phyloP scores from a whole-genome alignment of 2,329 filamentous ascomycete species.

The Talaromyces sp. region DNA sequence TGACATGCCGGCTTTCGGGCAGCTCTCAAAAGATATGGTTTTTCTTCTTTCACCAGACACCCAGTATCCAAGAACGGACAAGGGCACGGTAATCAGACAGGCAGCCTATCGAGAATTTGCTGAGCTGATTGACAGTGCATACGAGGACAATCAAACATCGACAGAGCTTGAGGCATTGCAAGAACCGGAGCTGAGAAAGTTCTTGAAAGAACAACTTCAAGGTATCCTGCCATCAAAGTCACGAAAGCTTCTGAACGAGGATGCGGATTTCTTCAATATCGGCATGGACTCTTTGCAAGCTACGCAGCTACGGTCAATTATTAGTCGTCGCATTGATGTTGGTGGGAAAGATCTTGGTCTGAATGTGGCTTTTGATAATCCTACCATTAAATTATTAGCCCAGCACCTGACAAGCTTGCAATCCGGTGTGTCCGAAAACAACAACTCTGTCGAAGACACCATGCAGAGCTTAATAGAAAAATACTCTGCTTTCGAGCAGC shows the following conservation, averaged over 20 bases:
- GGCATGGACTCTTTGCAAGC: constrained; percentile 60
- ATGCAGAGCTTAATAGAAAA: constrained; percentile 49
- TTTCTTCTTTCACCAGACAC: constrained; percentile 46
- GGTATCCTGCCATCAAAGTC: constrained; percentile 26
- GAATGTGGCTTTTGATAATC: constrained; percentile 59
- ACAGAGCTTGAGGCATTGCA: constrained; percentile 25
- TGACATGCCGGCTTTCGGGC: constrained; percentile 50
- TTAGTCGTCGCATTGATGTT: constrained; percentile 52
- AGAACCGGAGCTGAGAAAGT: constrained; percentile 31
- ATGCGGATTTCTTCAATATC: constrained; percentile 56
- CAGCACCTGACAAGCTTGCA: constrained; percentile 44
- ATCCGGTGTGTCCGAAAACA: constrained; percentile 30
- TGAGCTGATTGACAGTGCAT: constrained; percentile 47
- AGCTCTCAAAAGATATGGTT: constrained; percentile 53
- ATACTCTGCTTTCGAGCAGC: constrained; percentile 38
- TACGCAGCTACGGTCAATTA: constrained; percentile 52
- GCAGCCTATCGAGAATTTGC: constrained; percentile 50
- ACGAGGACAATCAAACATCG: constrained; percentile 28
- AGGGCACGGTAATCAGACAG: constrained; percentile 55
- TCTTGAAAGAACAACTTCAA: constrained; percentile 33
- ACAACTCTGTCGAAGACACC: constrained; percentile 37
- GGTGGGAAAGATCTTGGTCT: constrained; percentile 47
- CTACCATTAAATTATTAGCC: constrained; percentile 48
- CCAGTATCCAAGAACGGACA: constrained; percentile 53
- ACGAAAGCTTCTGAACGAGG: constrained; percentile 26